A percentile compares a stretch with the other conserved stretches of the same genome.
phyloP scores from a whole-genome alignment of 2,329 filamentous ascomycete genomes.

The Colletotrichum camelliae region DNA sequence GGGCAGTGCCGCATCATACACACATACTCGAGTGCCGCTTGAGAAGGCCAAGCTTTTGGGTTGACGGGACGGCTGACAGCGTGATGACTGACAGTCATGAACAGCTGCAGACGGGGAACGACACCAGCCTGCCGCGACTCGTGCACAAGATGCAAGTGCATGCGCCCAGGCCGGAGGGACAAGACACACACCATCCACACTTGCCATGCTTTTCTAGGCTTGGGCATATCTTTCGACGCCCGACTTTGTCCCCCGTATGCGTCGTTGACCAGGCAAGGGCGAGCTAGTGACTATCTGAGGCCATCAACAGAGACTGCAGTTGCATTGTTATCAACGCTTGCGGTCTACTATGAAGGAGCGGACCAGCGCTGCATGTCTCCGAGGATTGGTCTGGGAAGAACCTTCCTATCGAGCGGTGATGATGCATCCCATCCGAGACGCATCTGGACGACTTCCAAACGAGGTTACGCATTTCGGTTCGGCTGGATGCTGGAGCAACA shows the following conservation, averaged over 20 bases:
- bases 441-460: neutral
- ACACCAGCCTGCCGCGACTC: neutral
- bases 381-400: neutral
- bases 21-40: neutral
- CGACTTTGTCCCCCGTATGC: neutral
- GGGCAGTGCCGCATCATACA: neutral
- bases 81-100: neutral
- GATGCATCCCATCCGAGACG: neutral
- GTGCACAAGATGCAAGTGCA: constrained; percentile 9
- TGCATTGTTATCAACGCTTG: neutral
- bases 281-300: neutral
- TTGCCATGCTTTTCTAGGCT: neutral
- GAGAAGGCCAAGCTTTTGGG: neutral
- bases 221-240: neutral
- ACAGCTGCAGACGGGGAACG: neutral
- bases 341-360: neutral
- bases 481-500: neutral
- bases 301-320: neutral
- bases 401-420: neutral
- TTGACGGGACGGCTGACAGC: neutral
- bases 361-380: neutral
- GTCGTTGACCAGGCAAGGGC: neutral
- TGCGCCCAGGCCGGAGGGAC: neutral
- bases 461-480: neutral
- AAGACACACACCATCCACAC: neutral